These are phyloP conservation scores for Friedmanniomyces endolithicus DNA, from an alignment of 495 filamentous ascomycete genomes.

Conservation along the genomic window DNA sequence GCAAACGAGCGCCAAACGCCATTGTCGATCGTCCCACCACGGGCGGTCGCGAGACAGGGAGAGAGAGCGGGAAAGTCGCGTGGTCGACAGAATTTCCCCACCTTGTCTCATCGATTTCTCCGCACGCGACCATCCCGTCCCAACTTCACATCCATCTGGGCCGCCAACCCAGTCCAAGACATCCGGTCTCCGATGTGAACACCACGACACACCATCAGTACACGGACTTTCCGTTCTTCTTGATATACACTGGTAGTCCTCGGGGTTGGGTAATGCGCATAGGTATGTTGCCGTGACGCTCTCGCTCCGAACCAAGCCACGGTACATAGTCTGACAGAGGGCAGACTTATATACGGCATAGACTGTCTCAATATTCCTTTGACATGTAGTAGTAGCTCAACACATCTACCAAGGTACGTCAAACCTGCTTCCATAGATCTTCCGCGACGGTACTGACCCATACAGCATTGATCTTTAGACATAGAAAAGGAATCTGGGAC, in stretches of 20 bases:
- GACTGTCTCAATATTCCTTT: not conserved
- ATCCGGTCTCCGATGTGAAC: constrained; percentile 7
- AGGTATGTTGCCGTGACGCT: constrained; percentile 4
- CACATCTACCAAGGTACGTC: constrained; percentile 2
- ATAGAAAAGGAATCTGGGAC: constrained; percentile 11
- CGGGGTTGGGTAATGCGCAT: constrained; percentile 11
- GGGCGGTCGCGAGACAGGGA: not conserved
- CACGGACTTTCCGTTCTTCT: not conserved
- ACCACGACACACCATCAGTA: not conserved
- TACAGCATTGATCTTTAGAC: constrained; percentile 3
- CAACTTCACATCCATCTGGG: not conserved
- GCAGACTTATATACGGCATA: constrained; percentile 11
- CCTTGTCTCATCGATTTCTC: constrained; percentile 1
- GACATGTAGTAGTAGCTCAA: constrained; percentile 14
- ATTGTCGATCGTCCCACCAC: not conserved
- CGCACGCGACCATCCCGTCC: not conserved
- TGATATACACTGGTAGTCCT: constrained; percentile 8
- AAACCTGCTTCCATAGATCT: not conserved
- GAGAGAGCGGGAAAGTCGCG: not conserved
- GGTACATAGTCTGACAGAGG: not conserved
- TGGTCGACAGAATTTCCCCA: constrained; percentile 1
- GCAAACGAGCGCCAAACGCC: not conserved
- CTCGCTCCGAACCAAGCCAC: not conserved
- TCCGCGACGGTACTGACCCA: not conserved
- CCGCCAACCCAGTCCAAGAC: not conserved